A percentile compares a stretch with the other conserved stretches of the same genome.
Evolutionary conservation across 345 rosid species (phyloP).

Genomic region (Clausena lansium): DNA sequence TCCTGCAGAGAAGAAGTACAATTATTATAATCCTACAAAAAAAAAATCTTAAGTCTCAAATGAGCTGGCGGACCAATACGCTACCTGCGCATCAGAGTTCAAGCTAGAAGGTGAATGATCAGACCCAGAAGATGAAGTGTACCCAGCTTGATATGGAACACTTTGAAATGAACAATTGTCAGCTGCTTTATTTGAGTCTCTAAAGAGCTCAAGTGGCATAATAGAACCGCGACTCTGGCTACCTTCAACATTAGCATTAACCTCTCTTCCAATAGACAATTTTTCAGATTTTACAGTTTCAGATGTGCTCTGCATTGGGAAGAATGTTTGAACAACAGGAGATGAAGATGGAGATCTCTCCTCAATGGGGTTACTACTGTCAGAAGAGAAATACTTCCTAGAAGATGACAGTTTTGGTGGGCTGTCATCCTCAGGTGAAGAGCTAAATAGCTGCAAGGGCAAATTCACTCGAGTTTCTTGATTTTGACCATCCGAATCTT

Average conservation of each 20-base stretch:
- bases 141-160: conserved; percentile 61
- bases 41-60: background rate
- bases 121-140: conserved; percentile 81
- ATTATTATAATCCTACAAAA: background rate
- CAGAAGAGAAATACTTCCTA: conserved; percentile 84
- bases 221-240: conserved; percentile 34
- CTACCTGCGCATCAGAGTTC: conserved; percentile 82
- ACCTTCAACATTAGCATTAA: conserved; percentile 39
- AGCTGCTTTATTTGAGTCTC: conserved; percentile 43
- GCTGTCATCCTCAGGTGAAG: conserved; percentile 67
- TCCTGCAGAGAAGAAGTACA: conserved; percentile 40
- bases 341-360: conserved; percentile 80
- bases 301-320: conserved; percentile 66
- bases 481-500: conserved; percentile 68
- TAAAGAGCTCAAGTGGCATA: conserved; percentile 73
- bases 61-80: background rate
- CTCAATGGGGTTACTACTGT: conserved; percentile 78
- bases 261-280: conserved; percentile 35
- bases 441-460: conserved; percentile 74
- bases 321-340: conserved; percentile 66
- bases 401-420: conserved; percentile 68
- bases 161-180: conserved; percentile 47
- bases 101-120: conserved; percentile 81
- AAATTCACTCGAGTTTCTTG: conserved; percentile 57
- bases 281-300: conserved; percentile 56